Evolutionary conservation across 2,329 filamentous ascomycete genomes (phyloP), one percentile per base, ranked within the genome.

Genomic region (Chalaropsis ovoidea): DNA sequence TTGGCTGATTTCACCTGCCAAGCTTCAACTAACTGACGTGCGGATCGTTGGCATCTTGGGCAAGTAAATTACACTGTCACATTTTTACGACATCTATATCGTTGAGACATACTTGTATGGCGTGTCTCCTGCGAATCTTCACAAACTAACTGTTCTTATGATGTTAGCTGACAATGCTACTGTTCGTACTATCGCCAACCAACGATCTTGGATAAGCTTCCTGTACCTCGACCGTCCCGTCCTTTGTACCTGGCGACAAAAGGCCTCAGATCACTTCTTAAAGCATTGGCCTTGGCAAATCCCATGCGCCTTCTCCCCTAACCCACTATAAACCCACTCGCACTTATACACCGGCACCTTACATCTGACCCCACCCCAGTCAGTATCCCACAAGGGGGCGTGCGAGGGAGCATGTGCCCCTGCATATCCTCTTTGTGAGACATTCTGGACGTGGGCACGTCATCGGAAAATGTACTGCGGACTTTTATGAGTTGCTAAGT

Each of bases 231-330:
- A n/a, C 15, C 3, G 10, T 56, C 27, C 13, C n/a, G 13, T 35
- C 39, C 17, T n/a, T 35, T 52, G 47, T 52, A 24, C n/a, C 47
- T 27, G 47, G 17, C 15, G 54, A 2, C 54, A 58, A 58, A 58
- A 22, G 27, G 54, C 54, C 54, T 58, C 54, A 39, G 54, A 58
- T 58, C 54, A 58, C 54, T 58, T 58, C 27, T 58, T 39, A 58
- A 58, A 35, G 27, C 54, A 58, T 58, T 31, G 54, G n/a, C 27
- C 54, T 58, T 58, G 6, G 54, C 54, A 58, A 58, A 58, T 58
- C 4, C 35, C 54, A 39, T 8, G 5, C 10, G n/a, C 27, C n/a
- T 58, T 6, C 54, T 52, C 19, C 15, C 22, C 22, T 52, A 52
- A 24, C 24, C 47, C 47, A 15, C 22, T 52, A 52, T 24, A 27